phyloP scores from a whole-genome alignment of 176 grass and related monocot species.

The Phoenix dactylifera region DNA sequence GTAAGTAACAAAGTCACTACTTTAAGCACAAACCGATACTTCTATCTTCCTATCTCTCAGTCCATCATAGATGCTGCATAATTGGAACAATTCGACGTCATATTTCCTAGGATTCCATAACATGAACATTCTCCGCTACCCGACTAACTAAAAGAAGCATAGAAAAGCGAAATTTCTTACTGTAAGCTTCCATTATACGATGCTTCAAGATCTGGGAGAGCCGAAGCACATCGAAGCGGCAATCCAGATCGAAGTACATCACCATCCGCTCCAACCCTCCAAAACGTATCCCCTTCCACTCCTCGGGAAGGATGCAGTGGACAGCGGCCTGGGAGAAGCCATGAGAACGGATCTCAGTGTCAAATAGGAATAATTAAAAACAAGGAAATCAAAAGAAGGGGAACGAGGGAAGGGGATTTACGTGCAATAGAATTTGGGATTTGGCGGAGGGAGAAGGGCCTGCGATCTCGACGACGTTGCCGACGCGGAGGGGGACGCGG shows the following conservation, averaged over 20 bases:
- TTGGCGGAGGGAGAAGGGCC: constrained; percentile 83
- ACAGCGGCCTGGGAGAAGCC: constrained; percentile 40
- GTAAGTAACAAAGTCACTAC: too few relatives aligned
- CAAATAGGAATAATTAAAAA: background rate
- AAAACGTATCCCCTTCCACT: constrained; percentile 59
- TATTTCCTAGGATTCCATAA: too few relatives aligned
- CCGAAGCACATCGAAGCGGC: constrained; percentile 75
- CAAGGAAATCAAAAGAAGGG: background rate
- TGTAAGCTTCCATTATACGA: constrained; percentile 27
- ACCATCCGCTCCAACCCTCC: constrained; percentile 58
- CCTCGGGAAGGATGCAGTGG: constrained; percentile 72
- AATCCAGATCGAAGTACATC: constrained; percentile 77
- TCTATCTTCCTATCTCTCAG: too few relatives aligned
- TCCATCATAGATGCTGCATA: too few relatives aligned
- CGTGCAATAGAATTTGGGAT: constrained; percentile 72
- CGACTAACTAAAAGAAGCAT: background rate
- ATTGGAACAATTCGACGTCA: too few relatives aligned
- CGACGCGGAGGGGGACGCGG: constrained; percentile 66
- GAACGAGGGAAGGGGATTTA: constrained; percentile 2
- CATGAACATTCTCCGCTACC: too few relatives aligned
- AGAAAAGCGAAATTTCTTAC: constrained; percentile 14
- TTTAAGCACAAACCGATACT: too few relatives aligned
- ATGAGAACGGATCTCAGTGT: background rate
- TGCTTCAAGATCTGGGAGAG: constrained; percentile 54
- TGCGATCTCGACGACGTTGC: constrained; percentile 83